Conservation (phyloP, 768 basidiomycete species). For the Daedaleopsis nitida region DNA sequence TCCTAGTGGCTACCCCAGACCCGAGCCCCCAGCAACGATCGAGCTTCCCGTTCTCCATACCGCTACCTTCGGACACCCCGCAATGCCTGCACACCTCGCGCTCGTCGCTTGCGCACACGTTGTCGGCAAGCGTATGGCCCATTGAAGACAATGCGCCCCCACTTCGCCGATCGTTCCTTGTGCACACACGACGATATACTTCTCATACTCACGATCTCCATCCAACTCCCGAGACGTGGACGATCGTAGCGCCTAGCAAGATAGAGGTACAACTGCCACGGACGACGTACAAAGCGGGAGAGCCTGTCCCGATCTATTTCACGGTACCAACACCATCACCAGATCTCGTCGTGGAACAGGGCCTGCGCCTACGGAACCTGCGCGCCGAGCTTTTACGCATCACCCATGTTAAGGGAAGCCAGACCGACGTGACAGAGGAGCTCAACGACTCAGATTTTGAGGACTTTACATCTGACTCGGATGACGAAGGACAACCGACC, state of each 20-base stretch:
- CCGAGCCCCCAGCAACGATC: conserved; percentile 50
- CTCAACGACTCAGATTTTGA: conserved; percentile 19
- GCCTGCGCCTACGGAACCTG: conserved; percentile 77
- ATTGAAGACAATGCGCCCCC: conserved; percentile 38
- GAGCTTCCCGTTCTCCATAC: conserved; percentile 79
- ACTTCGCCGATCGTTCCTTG: conserved; percentile 57
- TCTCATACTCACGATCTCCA: conserved; percentile 60
- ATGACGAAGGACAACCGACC: conserved; percentile 33
- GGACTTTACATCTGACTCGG: conserved; percentile 33
- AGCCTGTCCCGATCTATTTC: conserved; percentile 77
- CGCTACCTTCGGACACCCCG: conserved; percentile 76
- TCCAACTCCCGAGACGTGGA: conserved; percentile 59
- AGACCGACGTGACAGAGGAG: conserved; percentile 6
- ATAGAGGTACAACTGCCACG: conserved; percentile 74
- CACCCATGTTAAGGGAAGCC: conserved; percentile 49
- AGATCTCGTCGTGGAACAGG: conserved; percentile 67
- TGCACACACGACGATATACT: conserved; percentile 76
- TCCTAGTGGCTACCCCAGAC: conserved; percentile 50
- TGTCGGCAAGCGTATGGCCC: conserved; percentile 65
- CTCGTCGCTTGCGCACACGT: conserved; percentile 70
- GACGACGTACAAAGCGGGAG: conserved; percentile 68
- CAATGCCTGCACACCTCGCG: conserved; percentile 78
- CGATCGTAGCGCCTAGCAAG: conserved; percentile 61
- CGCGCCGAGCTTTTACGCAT: conserved; percentile 75
- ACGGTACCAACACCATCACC: conserved; percentile 75